Conservation (phyloP, 306 rosid genomes). For the Lupinus albus region DNA sequence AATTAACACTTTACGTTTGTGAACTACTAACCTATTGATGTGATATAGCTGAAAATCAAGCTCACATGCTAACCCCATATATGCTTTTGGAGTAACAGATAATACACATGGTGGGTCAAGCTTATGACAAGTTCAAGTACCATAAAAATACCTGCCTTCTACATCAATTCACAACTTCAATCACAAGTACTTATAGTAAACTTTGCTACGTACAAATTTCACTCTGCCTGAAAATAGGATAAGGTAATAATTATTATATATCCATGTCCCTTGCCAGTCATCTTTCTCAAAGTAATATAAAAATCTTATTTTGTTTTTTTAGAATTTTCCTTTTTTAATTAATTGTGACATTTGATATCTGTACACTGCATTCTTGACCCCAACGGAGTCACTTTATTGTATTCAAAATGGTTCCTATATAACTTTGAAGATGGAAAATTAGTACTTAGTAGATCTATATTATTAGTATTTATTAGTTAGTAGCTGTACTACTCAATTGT, state of each 20-base stretch:
- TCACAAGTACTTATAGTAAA: not conserved
- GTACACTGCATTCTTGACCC: too few species aligned
- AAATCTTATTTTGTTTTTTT: too few species aligned
- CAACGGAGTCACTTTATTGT: too few species aligned
- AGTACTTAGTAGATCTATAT: not conserved
- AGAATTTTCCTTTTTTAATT: too few species aligned
- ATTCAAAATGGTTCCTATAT: not conserved
- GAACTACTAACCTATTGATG: not conserved
- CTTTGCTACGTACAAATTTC: conserved; percentile 17
- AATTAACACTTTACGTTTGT: conserved; percentile 7
- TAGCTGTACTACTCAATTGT: not conserved
- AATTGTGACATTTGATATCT: too few species aligned
- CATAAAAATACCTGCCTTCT: not conserved
- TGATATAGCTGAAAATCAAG: conserved; percentile 13
- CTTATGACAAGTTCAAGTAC: conserved; percentile 2
- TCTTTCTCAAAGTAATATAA: too few species aligned
- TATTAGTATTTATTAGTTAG: not conserved
- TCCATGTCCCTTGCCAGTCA: too few species aligned
- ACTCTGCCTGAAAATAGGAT: not conserved
- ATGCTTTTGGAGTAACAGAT: conserved; percentile 18
- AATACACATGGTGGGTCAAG: conserved; percentile 47
- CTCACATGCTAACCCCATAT: conserved; percentile 30
- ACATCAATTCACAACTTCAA: conserved; percentile 27
- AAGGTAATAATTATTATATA: too few species aligned
- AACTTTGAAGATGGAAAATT: not conserved